These are phyloP conservation scores for Tagetes patula DNA, from an alignment of 129 eudicot species.

Conservation along the genomic window DNA sequence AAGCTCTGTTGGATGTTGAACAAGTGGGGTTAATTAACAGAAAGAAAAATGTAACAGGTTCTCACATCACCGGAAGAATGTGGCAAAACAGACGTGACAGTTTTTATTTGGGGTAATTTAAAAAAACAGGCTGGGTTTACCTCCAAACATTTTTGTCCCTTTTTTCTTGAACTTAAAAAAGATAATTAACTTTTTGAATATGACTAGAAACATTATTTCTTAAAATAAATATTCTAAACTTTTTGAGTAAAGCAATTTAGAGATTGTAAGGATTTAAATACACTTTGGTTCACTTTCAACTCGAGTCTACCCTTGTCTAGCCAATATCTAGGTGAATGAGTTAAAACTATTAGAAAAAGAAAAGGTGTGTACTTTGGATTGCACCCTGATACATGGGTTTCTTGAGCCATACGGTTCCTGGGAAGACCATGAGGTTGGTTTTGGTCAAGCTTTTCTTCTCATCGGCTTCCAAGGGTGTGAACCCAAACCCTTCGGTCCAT, in stretches of 20 bases:
- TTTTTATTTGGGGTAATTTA: background rate
- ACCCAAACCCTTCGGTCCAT: constrained; percentile 90
- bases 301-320: background rate
- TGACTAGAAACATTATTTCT: background rate
- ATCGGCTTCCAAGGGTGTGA: constrained; percentile 62
- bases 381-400: constrained; percentile 47
- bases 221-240: background rate
- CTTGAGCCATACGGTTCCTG: constrained; percentile 87
- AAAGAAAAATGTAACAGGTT: background rate
- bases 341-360: constrained; percentile 6
- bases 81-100: background rate
- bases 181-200: background rate
- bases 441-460: constrained; percentile 61
- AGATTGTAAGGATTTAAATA: constrained; percentile 1
- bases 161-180: background rate
- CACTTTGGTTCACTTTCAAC: background rate
- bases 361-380: constrained; percentile 11
- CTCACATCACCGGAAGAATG: too few species aligned
- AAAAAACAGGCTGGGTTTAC: background rate
- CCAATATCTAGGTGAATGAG: background rate
- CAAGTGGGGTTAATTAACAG: constrained; percentile 7
- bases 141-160: background rate
- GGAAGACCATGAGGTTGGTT: constrained; percentile 88
- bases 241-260: background rate
- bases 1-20: constrained; percentile 3